A percentile compares a stretch with the other conserved stretches of the same genome.
phyloP scores from a whole-genome alignment of 495 filamentous ascomycete genomes.

The Chaetomium tenue region DNA sequence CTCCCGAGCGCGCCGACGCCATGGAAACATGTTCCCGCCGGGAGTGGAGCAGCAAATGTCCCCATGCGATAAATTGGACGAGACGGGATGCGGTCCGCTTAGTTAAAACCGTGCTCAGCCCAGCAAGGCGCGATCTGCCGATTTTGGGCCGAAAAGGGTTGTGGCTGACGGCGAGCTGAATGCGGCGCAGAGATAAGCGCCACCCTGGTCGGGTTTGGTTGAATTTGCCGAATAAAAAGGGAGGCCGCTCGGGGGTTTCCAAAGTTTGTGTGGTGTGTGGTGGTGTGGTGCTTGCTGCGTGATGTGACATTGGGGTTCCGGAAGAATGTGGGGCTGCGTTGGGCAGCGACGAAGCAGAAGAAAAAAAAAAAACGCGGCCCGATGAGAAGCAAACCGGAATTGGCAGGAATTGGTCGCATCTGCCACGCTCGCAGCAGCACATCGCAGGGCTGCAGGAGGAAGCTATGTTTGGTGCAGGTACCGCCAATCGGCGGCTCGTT shows the following conservation, averaged over 20 bases:
- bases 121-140: background rate
- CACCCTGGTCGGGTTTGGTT: background rate
- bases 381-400: constrained; percentile 2
- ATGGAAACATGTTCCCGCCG: background rate
- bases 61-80: background rate
- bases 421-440: background rate
- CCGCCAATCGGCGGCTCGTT: constrained; percentile 31
- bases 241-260: constrained; percentile 7
- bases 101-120: background rate
- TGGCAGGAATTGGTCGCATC: constrained; percentile 6
- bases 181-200: background rate
- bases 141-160: background rate
- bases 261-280: background rate
- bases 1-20: background rate
- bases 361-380: background rate
- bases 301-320: constrained; percentile 11
- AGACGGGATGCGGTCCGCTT: background rate
- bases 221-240: background rate
- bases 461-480: constrained; percentile 12
- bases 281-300: background rate
- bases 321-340: constrained; percentile 9
- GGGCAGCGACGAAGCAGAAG: constrained; percentile 2
- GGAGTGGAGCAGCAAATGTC: background rate
- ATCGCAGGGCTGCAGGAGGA: constrained; percentile 18
- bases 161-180: constrained; percentile 8